Base-by-base conservation (phyloP, 169 alveolate genomes). In the Plasmodium fragile region DNA sequence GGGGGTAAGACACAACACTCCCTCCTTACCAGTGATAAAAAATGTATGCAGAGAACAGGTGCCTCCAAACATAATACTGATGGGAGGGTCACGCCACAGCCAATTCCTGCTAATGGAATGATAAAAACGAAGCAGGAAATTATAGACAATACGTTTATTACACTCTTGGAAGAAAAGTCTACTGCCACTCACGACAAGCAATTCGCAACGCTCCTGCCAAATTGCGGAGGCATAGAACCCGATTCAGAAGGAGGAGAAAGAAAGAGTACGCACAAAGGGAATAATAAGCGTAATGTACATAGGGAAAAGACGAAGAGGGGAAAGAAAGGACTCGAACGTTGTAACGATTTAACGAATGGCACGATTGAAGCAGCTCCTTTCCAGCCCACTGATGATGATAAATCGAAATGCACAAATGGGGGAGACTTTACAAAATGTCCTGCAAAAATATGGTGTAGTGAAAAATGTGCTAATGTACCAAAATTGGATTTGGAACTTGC, bases 271-370 rank as follows among this genome's bases (percentile, higher is more conserved):
- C 22, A 69, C 53, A 69, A 82, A 18, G 69, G 49, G 16, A 25
- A 45, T 53, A 82, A 70, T 55, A 81, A 82, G 22, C n/a, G 30
- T 82, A 82, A 34, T 65, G 18, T 43, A 36, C 16, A 41, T 69
- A 39, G 32, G 22, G 36, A 30, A 13, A 36, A 70, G 30, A 72
- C 71, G n/a, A 36, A 30, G 22, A 82, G 36, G 10, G 69, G 39
- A 81, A 81, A 30, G 5, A 52, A 55, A 4, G 36, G 28, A 30
- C 25, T 25, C 30, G 25, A 8, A 18, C 4, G 16, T 69, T 28
- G 36, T 10, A 70, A 10, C n/a, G 81, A 69, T 69, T 36, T 82
- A 65, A 43, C 49, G 73, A 34, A 10, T 69, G 73, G 25, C 34
- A 82, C 10, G 18, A 11, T 13, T 18, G 52, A 82, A 82, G 16